A percentile compares a stretch with the other conserved stretches of the same genome.
phyloP scores from a whole-genome alignment of 139 green algal genomes.

The Coelastrella sp. region DNA sequence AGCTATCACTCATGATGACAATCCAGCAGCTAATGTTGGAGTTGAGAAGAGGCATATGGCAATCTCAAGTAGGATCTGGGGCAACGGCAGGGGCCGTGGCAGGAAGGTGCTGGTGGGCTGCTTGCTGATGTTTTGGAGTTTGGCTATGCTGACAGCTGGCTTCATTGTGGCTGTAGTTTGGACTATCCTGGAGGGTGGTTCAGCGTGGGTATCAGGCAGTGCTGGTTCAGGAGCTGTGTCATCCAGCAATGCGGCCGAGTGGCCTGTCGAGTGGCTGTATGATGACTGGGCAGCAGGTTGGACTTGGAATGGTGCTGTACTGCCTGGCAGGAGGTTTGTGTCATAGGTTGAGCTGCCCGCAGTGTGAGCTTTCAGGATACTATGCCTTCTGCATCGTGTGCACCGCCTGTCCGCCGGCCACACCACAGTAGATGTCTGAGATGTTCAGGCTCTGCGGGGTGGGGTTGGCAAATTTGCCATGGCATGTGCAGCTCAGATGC shows the following conservation, averaged over 20 bases:
- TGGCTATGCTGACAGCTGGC: slow-evolving; percentile 1
- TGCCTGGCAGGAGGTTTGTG: slow-evolving; percentile 14
- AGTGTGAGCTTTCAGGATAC: no score
- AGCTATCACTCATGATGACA: not conserved
- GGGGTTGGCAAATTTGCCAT: no score
- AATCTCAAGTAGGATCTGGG: not conserved
- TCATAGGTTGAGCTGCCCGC: not conserved
- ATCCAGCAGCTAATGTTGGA: not conserved
- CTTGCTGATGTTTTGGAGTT: slow-evolving; percentile 3
- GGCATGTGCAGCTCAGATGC: no score
- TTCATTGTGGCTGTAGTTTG: slow-evolving; percentile 5
- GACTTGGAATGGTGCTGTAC: not conserved
- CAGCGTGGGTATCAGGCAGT: not conserved
- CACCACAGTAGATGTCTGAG: no score
- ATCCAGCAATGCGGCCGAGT: not conserved
- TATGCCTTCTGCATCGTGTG: no score
- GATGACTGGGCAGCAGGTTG: not conserved
- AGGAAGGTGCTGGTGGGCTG: not conserved
- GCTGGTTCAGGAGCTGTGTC: not conserved
- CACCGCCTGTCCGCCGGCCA: no score
- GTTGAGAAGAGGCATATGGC: not conserved
- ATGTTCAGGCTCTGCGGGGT: no score
- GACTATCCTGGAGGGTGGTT: not conserved
- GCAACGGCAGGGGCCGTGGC: not conserved
- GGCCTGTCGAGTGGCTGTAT: not conserved